These are phyloP conservation scores for Aquilaria sinensis DNA, from an alignment of 345 rosid genomes.

Conservation along the genomic window DNA sequence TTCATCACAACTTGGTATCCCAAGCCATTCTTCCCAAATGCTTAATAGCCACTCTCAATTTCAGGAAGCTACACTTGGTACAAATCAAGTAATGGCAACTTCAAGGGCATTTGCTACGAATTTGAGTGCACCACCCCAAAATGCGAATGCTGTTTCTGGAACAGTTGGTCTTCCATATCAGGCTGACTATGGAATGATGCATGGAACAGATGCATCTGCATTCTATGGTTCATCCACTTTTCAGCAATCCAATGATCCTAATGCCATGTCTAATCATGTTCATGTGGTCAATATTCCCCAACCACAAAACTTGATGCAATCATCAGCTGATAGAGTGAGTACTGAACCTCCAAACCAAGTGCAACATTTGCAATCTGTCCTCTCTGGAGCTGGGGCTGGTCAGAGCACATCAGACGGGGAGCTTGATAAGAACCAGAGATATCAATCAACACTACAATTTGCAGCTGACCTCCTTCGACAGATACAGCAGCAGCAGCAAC, in stretches of 20 bases:
- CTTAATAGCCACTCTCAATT: conserved; percentile 33
- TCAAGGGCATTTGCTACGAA: conserved; percentile 31
- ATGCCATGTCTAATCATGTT: conserved; percentile 39
- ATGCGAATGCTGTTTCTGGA: conserved; percentile 45
- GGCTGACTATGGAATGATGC: conserved; percentile 37
- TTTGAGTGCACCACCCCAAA: conserved; percentile 38
- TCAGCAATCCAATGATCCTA: conserved; percentile 34
- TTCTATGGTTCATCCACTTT: conserved; percentile 33
- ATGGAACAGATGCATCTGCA: conserved; percentile 36
- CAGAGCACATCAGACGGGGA: conserved; percentile 49
- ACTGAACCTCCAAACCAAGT: conserved; percentile 43
- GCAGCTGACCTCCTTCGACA: conserved; percentile 92
- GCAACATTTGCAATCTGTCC: conserved; percentile 45
- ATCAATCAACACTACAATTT: conserved; percentile 87
- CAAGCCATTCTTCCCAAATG: conserved; percentile 38
- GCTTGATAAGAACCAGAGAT: conserved; percentile 78
- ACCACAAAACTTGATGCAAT: conserved; percentile 36
- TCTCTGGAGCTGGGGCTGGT: conserved; percentile 30
- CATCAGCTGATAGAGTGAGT: conserved; percentile 32
- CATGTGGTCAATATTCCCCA: conserved; percentile 38
- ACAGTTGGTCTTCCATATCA: conserved; percentile 56
- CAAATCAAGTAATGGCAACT: conserved; percentile 41
- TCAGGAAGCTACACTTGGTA: conserved; percentile 39
- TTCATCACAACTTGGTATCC: conserved; percentile 27
- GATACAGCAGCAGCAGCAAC: conserved; percentile 74